Conservation (phyloP, 2,329 filamentous ascomycete species). For the Trichophaea hybrida region DNA sequence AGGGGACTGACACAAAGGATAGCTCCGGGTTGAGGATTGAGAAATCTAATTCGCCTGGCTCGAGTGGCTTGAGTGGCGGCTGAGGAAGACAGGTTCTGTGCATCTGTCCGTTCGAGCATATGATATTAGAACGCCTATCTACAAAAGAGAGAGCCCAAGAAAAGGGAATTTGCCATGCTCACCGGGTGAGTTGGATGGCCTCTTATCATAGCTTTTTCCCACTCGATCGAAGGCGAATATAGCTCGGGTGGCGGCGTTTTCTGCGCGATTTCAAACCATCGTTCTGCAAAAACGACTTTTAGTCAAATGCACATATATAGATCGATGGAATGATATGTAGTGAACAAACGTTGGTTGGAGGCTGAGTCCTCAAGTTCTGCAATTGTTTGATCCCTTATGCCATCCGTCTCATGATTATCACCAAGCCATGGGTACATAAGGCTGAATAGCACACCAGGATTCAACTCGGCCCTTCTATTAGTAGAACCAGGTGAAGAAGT, state of each 20-base stretch:
- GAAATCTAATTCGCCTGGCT: not conserved
- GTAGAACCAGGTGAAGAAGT: not conserved
- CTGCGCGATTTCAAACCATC: not conserved
- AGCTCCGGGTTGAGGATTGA: not conserved
- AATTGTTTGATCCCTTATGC: not conserved
- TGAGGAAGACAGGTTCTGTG: not conserved
- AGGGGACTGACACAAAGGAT: not conserved
- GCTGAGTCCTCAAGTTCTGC: constrained; percentile 1
- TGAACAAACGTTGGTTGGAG: not conserved
- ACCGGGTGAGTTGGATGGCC: constrained; percentile 1
- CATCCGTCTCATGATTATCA: not conserved
- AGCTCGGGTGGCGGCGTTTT: not conserved
- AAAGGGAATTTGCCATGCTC: no score
- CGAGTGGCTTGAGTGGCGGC: not conserved
- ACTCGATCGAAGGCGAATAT: constrained; percentile 2
- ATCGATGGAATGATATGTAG: not conserved
- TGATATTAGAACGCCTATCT: no score
- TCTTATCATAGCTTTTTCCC: constrained; percentile 4
- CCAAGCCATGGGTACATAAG: constrained; percentile 3
- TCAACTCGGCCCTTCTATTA: not conserved
- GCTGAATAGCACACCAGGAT: constrained; percentile 3
- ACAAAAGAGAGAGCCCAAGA: no score
- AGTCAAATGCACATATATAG: not conserved
- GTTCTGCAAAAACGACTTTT: not conserved
- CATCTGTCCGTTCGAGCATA: not conserved